Evolutionary conservation across 2,329 filamentous ascomycete genomes (phyloP).

Genomic region (Penicillium italicum): DNA sequence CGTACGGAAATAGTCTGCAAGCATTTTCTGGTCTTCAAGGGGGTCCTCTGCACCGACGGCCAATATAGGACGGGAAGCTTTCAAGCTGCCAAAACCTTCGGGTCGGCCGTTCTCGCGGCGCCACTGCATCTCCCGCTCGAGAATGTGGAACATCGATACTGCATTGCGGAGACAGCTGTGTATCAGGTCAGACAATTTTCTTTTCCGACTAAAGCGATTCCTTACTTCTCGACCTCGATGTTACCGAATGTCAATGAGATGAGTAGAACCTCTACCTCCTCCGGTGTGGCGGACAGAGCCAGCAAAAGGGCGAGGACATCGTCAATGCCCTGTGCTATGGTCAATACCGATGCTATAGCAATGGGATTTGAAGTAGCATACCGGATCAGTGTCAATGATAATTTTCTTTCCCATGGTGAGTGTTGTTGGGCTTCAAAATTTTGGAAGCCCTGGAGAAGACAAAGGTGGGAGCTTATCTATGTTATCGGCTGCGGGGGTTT

Average conservation of each 20-base stretch:
- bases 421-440: background rate
- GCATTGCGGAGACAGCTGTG: conserved; percentile 79
- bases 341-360: background rate
- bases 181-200: background rate
- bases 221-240: conserved; percentile 75
- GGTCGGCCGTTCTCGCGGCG: conserved; percentile 64
- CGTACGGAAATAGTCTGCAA: conserved; percentile 85
- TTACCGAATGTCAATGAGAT: conserved; percentile 93
- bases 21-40: conserved; percentile 74
- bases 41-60: conserved; percentile 84
- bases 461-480: conserved; percentile 10
- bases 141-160: conserved; percentile 83
- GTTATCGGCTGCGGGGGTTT: conserved; percentile 11
- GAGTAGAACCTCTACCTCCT: conserved; percentile 81
- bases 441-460: background rate
- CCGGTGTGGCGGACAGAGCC: conserved; percentile 73
- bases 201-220: background rate
- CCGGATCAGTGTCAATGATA: conserved; percentile 96
- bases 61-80: conserved; percentile 71
- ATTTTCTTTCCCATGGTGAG: conserved; percentile 66
- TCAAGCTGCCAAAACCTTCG: conserved; percentile 70
- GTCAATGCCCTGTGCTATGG: conserved; percentile 63
- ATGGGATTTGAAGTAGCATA: conserved; percentile 37
- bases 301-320: conserved; percentile 86
- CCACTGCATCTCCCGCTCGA: conserved; percentile 87